phyloP scores from a whole-genome alignment of 345 rosid genomes.

The Orychophragmus violaceus region DNA sequence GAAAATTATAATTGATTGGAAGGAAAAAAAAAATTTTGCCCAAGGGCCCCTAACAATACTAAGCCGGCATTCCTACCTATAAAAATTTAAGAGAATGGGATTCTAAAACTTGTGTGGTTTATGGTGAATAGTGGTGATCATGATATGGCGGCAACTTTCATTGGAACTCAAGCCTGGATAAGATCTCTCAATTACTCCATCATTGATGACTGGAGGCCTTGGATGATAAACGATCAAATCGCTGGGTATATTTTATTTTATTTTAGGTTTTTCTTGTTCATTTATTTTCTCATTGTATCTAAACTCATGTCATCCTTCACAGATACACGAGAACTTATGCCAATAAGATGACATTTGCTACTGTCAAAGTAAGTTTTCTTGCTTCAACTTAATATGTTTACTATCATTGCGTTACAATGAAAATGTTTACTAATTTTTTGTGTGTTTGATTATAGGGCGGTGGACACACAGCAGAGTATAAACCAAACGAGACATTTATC shows the following conservation, averaged over 20 bases:
- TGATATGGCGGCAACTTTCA: constrained; percentile 35
- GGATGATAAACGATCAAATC: too few relatives aligned
- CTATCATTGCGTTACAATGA: background rate
- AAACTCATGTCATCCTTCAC: background rate
- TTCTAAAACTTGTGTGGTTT: too few relatives aligned
- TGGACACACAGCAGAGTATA: constrained; percentile 17
- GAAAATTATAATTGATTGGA: too few relatives aligned
- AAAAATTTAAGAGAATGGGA: too few relatives aligned
- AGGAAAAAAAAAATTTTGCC: too few relatives aligned
- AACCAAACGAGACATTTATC: background rate
- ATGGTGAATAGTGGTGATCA: constrained; percentile 44
- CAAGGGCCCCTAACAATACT: too few relatives aligned
- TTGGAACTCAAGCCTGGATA: constrained; percentile 52
- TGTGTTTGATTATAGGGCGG: constrained; percentile 2
- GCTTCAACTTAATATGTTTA: background rate
- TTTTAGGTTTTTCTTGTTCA: background rate
- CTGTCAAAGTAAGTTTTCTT: constrained; percentile 41
- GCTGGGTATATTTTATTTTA: too few relatives aligned
- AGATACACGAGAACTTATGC: constrained; percentile 27
- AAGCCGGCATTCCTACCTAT: too few relatives aligned
- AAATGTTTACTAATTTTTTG: background rate
- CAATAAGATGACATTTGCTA: constrained; percentile 44
- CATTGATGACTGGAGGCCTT: too few relatives aligned
- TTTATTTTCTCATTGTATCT: background rate
- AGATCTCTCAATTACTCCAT: constrained; percentile 40